Base-by-base conservation (phyloP, 2,329 filamentous ascomycete genomes). In the Neonectria sp. region DNA sequence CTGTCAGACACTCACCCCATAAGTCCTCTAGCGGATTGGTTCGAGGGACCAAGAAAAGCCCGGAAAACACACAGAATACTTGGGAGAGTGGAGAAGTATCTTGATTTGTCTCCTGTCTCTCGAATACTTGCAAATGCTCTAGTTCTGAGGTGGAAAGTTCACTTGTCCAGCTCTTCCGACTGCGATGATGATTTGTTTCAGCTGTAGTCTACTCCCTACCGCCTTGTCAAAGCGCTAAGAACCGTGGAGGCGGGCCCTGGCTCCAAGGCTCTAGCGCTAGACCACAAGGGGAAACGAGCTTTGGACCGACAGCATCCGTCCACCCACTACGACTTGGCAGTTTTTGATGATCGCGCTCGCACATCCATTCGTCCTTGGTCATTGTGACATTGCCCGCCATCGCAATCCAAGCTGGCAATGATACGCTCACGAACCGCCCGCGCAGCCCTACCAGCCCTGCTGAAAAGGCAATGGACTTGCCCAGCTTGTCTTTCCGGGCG, bases 381-480 rank as follows among this genome's bases (percentile, higher is more conserved):
- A 53, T 43, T 17, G 29, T 55, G 55, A 57, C 53, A 31, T 51
- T 55, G 31, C 37, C 46, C 60, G 62, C 71, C 65, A 73, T 75
- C 74, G 70, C 59, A 7, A 21, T 17, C 13, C 25, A n/a, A 55
- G 64, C 17, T 63, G 24, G 63, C 57, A 64, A 82, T 81, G 80
- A 76, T 81, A 49, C 75, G 75, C 60, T 71, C 76, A 52, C 71
- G 75, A 60, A 66, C 73, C 0, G 61, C 72, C 21, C 67, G 75
- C 27, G 56, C 67, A 40, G 70, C 70, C 6, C 57, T 74, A 7
- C 62, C 66, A 40, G 58, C 62, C 25, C 55, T 77, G 5, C 25
- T 71, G 1, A 68, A 60, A 53, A 63, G 68, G 46, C 76, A 67
- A 65, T 82, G 79, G 80, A 79, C 71, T 3, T 81, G 79, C 21